These are phyloP conservation scores for Globisporangium perplexum DNA, from an alignment of 352 stramenopile genomes.

Conservation along the genomic window DNA sequence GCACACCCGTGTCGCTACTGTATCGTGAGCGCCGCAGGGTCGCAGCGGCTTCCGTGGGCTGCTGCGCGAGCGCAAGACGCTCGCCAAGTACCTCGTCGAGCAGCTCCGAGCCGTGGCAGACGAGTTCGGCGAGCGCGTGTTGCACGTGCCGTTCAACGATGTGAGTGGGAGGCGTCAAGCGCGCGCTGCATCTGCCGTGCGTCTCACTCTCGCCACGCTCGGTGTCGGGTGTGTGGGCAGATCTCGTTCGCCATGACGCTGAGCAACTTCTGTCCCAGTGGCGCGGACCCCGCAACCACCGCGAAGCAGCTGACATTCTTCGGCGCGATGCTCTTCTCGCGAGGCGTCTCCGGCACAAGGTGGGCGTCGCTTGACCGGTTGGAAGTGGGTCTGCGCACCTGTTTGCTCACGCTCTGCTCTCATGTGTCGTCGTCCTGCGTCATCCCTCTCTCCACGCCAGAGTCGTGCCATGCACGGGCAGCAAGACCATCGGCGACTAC, in stretches of 20 bases:
- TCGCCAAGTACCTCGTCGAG: slow-evolving; percentile 70
- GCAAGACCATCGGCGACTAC: slow-evolving; percentile 88
- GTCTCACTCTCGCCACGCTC: neutral
- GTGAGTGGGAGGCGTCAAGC: slow-evolving; percentile 13
- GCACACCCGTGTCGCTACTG: neutral
- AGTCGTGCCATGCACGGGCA: slow-evolving; percentile 84
- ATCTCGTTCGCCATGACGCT: slow-evolving; percentile 92
- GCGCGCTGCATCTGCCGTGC: neutral
- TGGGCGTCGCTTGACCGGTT: slow-evolving; percentile 12
- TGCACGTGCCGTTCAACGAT: slow-evolving; percentile 91
- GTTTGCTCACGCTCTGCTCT: no score
- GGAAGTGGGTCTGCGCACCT: no score
- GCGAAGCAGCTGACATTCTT: slow-evolving; percentile 81
- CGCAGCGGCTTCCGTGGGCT: slow-evolving; percentile 85
- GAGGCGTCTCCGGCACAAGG: slow-evolving; percentile 94
- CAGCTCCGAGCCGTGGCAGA: slow-evolving; percentile 68
- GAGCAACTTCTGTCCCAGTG: slow-evolving; percentile 33
- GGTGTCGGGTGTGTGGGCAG: slow-evolving; percentile 15
- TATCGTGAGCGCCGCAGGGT: slow-evolving; percentile 19
- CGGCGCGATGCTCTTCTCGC: slow-evolving; percentile 98
- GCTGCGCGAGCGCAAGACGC: slow-evolving; percentile 78
- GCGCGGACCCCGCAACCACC: slow-evolving; percentile 21
- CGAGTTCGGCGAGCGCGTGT: slow-evolving; percentile 87
- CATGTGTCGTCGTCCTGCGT: no score
- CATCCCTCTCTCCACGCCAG: slow-evolving; percentile 15